Base-by-base conservation (phyloP, 2,329 filamentous ascomycete species). In the Neonectria faginata region DNA sequence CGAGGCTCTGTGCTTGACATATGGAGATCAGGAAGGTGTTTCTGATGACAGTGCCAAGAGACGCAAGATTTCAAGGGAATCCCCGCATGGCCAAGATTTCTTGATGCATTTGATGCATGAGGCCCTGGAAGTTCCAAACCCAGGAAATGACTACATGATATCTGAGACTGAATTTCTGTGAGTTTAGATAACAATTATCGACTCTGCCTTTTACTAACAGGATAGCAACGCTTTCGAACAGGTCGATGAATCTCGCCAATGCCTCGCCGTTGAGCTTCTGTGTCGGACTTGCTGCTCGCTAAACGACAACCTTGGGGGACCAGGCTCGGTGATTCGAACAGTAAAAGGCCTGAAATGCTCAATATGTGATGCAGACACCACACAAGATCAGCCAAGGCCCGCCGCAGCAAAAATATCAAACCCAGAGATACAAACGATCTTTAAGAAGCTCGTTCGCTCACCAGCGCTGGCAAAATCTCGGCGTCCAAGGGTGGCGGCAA, bases 401-500 rank as follows among this genome's bases (percentile, higher is more conserved):
- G 56, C 57, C 25, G 60, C 61, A 47, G 54, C 65, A 2, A 29
- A 64, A 2, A 29, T 57, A 12, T 59, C 65, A 22, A 81, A 80
- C 76, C 78, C 69, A n/a, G 68, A 73, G 11, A 81, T 83, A 2
- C 79, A 85, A 33, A 68, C 70, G 2, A 77, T 84, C 10, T 85
- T 90, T 62, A 73, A 75, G 12, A 81, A 78, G 25, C 67, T 90
- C 8, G 75, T 86, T 57, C 75, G 81, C 39, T 76, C 80, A 2
- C 72, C 80, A 1, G 73, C 74, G 9, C 88, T 90, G 65, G 67
- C 81, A 4, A 81, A 85, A 62, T 88, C 87, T 20, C 85, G 85
- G n/a, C 85, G 83, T 50, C 83, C 88, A 39, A 86, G 93, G 51
- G 84, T 97, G 42, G 83, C 88, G 64, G 89, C 90, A 10, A 93